Percentiles rank a stretch among this genome's conserved stretches.
Evolutionary conservation across 495 filamentous ascomycete genomes (phyloP).

Genomic region (Penicillium manginii): DNA sequence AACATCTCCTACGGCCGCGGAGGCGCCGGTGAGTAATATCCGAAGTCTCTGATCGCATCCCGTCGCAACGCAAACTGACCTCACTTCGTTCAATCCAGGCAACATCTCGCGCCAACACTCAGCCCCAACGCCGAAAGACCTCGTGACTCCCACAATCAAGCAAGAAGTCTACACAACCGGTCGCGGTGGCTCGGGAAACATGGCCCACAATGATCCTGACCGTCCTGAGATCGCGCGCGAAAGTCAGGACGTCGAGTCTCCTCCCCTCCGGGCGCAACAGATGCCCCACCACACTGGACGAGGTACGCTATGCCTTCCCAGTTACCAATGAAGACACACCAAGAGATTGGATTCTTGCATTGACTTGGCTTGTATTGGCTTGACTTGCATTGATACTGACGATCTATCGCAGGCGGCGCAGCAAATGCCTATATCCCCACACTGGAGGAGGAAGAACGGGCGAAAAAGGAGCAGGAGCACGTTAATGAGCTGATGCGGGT

Average conservation of each 20-base stretch:
- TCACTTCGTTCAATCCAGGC: conserved; percentile 43
- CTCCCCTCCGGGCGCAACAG: conserved; percentile 52
- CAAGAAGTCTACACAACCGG: conserved; percentile 81
- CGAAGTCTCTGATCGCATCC: background rate
- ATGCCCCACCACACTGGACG: conserved; percentile 49
- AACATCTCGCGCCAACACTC: conserved; percentile 70
- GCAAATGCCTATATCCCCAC: conserved; percentile 50
- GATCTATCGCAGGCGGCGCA: conserved; percentile 37
- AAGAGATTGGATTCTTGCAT: background rate
- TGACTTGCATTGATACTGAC: background rate
- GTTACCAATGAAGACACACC: no score
- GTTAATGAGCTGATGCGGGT: conserved; percentile 36
- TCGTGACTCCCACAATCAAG: conserved; percentile 84
- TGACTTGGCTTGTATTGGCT: no score
- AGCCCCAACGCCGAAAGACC: conserved; percentile 57
- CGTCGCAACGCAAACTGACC: background rate
- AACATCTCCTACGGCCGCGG: conserved; percentile 58
- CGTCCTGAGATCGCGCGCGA: conserved; percentile 69
- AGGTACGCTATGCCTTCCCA: conserved; percentile 33
- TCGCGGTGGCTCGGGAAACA: conserved; percentile 74
- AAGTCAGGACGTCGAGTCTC: conserved; percentile 76
- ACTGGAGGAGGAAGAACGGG: conserved; percentile 41
- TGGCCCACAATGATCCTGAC: conserved; percentile 69
- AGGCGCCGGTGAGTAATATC: conserved; percentile 50
- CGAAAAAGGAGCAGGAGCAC: conserved; percentile 37